Percentiles rank a stretch among this genome's conserved stretches.
Conservation (phyloP, 2,329 filamentous ascomycete genomes). For the Neurospora crassa region DNA sequence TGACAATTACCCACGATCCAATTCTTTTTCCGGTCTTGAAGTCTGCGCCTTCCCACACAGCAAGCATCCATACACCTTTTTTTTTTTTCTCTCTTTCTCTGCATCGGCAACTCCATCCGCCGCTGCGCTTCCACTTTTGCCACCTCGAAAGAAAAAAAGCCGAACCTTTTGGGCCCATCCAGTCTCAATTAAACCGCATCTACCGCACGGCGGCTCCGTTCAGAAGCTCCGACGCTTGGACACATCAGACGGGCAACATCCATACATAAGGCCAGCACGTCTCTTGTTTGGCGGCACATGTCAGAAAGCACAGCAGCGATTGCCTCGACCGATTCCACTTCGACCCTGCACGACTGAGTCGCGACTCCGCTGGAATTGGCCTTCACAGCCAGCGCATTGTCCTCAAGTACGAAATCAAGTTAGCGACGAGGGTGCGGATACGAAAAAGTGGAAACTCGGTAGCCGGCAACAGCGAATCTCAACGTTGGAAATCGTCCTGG, state of each 20-base stretch:
- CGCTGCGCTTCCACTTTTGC: not conserved
- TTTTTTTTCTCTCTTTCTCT: not conserved
- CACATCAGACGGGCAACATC: not conserved
- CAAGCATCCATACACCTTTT: not conserved
- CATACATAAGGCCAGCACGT: not conserved
- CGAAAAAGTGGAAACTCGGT: constrained; percentile 1
- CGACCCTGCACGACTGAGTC: not conserved
- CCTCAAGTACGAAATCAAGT: not conserved
- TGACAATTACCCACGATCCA: not conserved
- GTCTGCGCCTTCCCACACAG: not conserved
- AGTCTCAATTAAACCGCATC: not conserved
- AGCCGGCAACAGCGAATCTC: not conserved
- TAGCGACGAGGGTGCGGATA: not conserved
- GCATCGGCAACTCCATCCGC: not conserved
- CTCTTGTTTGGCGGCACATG: not conserved
- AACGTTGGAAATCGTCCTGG: not conserved
- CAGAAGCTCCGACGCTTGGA: not conserved
- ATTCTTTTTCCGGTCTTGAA: not conserved
- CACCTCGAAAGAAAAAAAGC: not conserved
- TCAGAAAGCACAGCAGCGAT: not conserved
- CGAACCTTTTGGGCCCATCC: not conserved
- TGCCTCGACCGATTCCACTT: not conserved
- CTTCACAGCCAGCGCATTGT: not conserved
- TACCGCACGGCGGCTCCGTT: not conserved
- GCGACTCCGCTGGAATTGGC: not conserved